A percentile compares a stretch with the other conserved stretches of the same genome.
These are phyloP conservation scores for Fusarium drepaniforme DNA, from an alignment of 2,329 filamentous ascomycete genomes.

Conservation along the genomic window DNA sequence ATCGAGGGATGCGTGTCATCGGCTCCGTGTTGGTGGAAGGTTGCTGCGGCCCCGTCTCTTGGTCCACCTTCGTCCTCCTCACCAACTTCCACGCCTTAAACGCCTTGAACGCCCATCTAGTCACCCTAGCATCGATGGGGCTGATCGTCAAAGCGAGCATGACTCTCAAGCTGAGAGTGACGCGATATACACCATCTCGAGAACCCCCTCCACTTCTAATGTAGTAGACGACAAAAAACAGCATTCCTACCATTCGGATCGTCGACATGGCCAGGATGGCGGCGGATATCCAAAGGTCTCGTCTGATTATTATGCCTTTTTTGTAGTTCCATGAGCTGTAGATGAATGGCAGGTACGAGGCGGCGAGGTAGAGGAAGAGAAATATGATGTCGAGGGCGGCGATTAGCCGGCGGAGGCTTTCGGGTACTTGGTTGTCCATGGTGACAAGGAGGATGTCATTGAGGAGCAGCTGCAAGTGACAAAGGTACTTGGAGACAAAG, in stretches of 20 bases:
- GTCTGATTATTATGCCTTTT: neutral
- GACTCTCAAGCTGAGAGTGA: neutral
- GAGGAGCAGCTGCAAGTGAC: neutral
- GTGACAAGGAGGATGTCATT: neutral
- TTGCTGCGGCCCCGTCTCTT: neutral
- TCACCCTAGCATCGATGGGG: neutral
- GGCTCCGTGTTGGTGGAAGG: neutral
- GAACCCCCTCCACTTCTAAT: neutral
- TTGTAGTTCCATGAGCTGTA: slow-evolving; percentile 1
- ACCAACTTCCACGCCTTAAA: neutral
- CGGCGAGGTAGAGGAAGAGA: neutral
- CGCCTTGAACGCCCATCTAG: neutral
- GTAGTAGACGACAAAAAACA: neutral
- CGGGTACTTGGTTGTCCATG: neutral
- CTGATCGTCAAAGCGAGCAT: neutral
- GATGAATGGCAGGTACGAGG: neutral
- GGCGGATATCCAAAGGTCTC: neutral
- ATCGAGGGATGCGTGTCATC: neutral
- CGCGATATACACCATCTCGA: neutral
- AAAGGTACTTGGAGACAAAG: neutral
- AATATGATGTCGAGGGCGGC: neutral
- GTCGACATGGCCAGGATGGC: neutral
- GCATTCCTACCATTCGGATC: neutral
- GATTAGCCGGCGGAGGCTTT: neutral
- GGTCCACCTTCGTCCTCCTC: neutral